A percentile compares a stretch with the other conserved stretches of the same genome.
Evolutionary conservation across 768 basidiomycete species (phyloP).

Genomic region (Leccinum subtestaceum): DNA sequence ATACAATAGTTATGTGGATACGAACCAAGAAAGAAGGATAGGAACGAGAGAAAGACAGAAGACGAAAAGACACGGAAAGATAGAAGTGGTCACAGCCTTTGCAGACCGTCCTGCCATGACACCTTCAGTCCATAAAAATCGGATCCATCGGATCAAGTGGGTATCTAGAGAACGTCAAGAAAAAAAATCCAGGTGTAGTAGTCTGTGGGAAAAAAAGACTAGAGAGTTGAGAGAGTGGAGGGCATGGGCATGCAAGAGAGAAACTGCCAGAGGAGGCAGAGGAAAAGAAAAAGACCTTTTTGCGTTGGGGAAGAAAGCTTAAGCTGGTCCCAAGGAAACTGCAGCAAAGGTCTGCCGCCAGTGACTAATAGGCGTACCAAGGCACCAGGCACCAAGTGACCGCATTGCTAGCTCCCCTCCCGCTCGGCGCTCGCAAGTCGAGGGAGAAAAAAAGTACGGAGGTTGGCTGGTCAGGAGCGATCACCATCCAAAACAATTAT

Average conservation of each 20-base stretch:
- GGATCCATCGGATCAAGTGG: slow-evolving; percentile 2
- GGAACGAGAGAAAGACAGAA: not conserved
- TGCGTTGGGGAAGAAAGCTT: not conserved
- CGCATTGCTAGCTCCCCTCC: not conserved
- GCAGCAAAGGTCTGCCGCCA: not conserved
- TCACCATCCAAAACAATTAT: slow-evolving; percentile 1
- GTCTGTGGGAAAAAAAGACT: not conserved
- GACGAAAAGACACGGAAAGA: not conserved
- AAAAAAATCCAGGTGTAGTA: slow-evolving; percentile 3
- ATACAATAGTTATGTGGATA: slow-evolving; percentile 20
- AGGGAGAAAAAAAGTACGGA: not conserved
- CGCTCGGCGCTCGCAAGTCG: not conserved
- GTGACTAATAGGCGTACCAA: slow-evolving; percentile 1
- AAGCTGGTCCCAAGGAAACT: not conserved
- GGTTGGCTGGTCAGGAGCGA: not conserved
- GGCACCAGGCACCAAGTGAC: slow-evolving; percentile 1
- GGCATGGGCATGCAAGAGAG: not conserved
- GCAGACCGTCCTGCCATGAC: slow-evolving; percentile 1
- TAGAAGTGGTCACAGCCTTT: not conserved
- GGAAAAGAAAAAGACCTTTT: not conserved
- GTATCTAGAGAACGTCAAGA: slow-evolving; percentile 8
- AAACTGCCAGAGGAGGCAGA: not conserved
- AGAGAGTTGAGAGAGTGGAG: not conserved
- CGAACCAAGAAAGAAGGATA: not conserved
- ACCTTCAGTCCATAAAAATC: not conserved